phyloP scores from a whole-genome alignment of 139 green algal genomes.

The Haematococcus lacustris region DNA sequence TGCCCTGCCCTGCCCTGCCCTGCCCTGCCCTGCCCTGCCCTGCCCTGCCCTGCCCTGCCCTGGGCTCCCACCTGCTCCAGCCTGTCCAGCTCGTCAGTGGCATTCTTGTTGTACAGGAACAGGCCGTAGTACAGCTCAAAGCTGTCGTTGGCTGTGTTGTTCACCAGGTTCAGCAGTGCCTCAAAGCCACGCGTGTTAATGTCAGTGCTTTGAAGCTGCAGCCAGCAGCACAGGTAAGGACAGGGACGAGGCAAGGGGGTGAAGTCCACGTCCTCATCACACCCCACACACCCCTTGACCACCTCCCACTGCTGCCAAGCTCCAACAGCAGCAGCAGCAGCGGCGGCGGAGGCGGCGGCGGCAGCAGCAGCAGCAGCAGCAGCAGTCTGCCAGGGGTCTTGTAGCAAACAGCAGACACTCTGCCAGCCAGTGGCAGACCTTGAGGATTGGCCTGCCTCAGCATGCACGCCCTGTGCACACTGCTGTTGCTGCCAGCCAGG shows the following conservation, averaged over 20 bases:
- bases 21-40: too few relatives aligned
- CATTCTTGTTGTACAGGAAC: constrained; percentile 96
- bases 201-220: constrained; percentile 63
- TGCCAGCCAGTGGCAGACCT: neutral
- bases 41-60: too few relatives aligned
- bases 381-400: too few relatives aligned
- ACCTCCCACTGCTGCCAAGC: too few relatives aligned
- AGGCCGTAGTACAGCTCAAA: constrained; percentile 99
- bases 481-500: too few relatives aligned
- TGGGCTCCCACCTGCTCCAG: constrained; percentile 30
- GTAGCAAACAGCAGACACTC: too few relatives aligned
- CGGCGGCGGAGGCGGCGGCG: too few relatives aligned
- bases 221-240: constrained; percentile 14
- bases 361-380: too few relatives aligned
- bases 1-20: neutral
- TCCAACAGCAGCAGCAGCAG: too few relatives aligned
- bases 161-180: constrained; percentile 86
- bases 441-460: neutral
- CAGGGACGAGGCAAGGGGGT: too few relatives aligned
- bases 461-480: neutral
- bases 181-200: constrained; percentile 90
- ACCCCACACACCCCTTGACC: too few relatives aligned
- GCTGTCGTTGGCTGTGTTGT: constrained; percentile 94
- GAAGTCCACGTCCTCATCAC: too few relatives aligned
- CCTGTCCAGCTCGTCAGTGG: constrained; percentile 30